These are phyloP conservation scores for Pulveroboletus ridleyi DNA, from an alignment of 1,284 basidiomycete genomes.

Conservation along the genomic window DNA sequence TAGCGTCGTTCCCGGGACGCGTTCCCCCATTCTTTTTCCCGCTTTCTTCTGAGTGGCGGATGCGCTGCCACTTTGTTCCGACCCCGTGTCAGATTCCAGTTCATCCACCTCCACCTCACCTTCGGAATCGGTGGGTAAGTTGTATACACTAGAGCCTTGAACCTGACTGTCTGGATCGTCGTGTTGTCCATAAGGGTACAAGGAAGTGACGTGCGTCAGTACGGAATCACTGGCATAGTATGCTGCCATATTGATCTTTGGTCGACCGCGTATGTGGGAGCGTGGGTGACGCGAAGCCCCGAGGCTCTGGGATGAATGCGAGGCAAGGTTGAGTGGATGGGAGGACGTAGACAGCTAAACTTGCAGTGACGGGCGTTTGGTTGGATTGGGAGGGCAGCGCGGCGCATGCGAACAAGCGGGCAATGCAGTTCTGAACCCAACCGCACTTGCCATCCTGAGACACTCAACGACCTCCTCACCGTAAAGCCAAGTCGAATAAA, in stretches of 20 bases:
- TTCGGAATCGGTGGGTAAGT: slow-evolving; percentile 42
- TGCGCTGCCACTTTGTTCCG: slow-evolving; percentile 46
- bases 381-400: slow-evolving; percentile 30
- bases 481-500: background rate
- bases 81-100: slow-evolving; percentile 65
- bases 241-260: slow-evolving; percentile 35
- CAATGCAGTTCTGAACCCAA: slow-evolving; percentile 25
- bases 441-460: slow-evolving; percentile 32
- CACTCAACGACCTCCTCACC: slow-evolving; percentile 10
- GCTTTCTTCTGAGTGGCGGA: slow-evolving; percentile 39
- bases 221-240: slow-evolving; percentile 38
- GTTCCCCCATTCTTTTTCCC: slow-evolving; percentile 48
- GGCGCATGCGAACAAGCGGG: slow-evolving; percentile 33
- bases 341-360: slow-evolving; percentile 14
- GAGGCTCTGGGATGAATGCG: slow-evolving; percentile 9
- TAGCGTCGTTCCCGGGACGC: slow-evolving; percentile 65
- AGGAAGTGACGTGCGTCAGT: slow-evolving; percentile 38
- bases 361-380: slow-evolving; percentile 26
- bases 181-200: slow-evolving; percentile 38
- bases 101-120: slow-evolving; percentile 65
- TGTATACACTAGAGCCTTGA: slow-evolving; percentile 37
- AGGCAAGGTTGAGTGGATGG: slow-evolving; percentile 9
- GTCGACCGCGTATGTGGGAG: slow-evolving; percentile 17
- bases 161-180: slow-evolving; percentile 33
- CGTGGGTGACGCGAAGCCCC: slow-evolving; percentile 14